These are phyloP conservation scores for Euphorbia peplus DNA, from an alignment of 345 rosid genomes.

Conservation along the genomic window DNA sequence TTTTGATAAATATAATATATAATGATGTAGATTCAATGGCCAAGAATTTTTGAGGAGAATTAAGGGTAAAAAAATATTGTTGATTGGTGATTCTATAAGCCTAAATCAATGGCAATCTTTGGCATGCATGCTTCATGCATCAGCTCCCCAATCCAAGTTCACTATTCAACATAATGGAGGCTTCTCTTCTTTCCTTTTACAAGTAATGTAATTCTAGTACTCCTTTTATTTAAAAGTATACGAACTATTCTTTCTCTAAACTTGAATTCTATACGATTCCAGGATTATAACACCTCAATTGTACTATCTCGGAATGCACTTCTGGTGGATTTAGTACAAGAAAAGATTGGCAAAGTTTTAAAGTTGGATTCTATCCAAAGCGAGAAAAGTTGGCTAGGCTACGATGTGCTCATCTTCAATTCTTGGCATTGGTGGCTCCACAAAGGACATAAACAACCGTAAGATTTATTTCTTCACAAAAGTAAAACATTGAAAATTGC, in stretches of 20 bases:
- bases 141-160: slow-evolving; percentile 43
- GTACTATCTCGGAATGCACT: slow-evolving; percentile 56
- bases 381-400: slow-evolving; percentile 58
- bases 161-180: slow-evolving; percentile 37
- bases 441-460: slow-evolving; percentile 68
- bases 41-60: slow-evolving; percentile 43
- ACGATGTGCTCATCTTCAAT: slow-evolving; percentile 73
- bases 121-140: slow-evolving; percentile 65
- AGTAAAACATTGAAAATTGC: too few species aligned
- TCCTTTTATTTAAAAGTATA: too few species aligned
- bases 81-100: slow-evolving; percentile 79
- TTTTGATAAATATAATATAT: not conserved
- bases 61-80: slow-evolving; percentile 65
- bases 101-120: slow-evolving; percentile 79
- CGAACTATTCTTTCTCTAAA: too few species aligned
- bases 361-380: slow-evolving; percentile 70
- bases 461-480: slow-evolving; percentile 17
- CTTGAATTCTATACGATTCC: not conserved
- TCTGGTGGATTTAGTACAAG: slow-evolving; percentile 59
- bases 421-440: slow-evolving; percentile 96
- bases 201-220: slow-evolving; percentile 18
- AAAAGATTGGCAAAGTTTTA: slow-evolving; percentile 56
- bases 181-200: slow-evolving; percentile 45
- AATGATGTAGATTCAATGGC: slow-evolving; percentile 53
- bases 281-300: slow-evolving; percentile 61